Percentiles rank a stretch among this genome's conserved stretches.
Conservation (phyloP, 2,329 filamentous ascomycete genomes). For the Epichloe brachyelytri region DNA sequence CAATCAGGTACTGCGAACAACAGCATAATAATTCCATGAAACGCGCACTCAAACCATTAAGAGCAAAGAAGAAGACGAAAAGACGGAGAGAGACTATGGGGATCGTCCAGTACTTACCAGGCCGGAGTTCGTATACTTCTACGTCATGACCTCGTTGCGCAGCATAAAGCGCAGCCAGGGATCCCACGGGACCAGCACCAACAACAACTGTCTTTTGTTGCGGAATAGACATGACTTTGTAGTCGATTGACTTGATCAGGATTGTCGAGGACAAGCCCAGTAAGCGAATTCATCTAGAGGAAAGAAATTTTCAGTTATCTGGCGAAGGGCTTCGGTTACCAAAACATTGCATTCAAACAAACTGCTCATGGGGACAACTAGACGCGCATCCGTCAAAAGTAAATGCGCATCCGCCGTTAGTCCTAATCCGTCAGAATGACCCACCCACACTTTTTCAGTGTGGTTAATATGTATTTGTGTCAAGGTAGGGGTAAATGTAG, state of each 20-base stretch:
- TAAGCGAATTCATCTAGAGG: neutral
- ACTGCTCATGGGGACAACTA: neutral
- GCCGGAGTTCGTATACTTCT: conserved; percentile 84
- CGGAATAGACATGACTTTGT: neutral
- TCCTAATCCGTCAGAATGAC: too few relatives aligned
- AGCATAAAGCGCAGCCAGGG: conserved; percentile 83
- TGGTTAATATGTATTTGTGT: too few relatives aligned
- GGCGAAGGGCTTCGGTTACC: neutral
- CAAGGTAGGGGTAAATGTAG: too few relatives aligned
- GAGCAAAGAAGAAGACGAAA: neutral
- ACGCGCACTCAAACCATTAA: too few relatives aligned
- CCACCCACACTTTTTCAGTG: too few relatives aligned
- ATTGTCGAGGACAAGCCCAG: neutral
- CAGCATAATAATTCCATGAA: too few relatives aligned
- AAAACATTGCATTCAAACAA: neutral
- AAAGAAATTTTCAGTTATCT: neutral
- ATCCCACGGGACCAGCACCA: conserved; percentile 86
- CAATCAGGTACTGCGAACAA: neutral
- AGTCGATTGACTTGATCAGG: neutral
- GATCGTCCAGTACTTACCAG: conserved; percentile 47
- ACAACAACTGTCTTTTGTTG: conserved; percentile 69
- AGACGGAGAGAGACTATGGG: neutral
- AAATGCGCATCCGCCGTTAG: neutral
- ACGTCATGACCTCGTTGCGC: conserved; percentile 79
- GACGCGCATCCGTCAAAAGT: too few relatives aligned